Evolutionary conservation across 768 basidiomycete species (phyloP).

Genomic region (Termitomyces sp.): DNA sequence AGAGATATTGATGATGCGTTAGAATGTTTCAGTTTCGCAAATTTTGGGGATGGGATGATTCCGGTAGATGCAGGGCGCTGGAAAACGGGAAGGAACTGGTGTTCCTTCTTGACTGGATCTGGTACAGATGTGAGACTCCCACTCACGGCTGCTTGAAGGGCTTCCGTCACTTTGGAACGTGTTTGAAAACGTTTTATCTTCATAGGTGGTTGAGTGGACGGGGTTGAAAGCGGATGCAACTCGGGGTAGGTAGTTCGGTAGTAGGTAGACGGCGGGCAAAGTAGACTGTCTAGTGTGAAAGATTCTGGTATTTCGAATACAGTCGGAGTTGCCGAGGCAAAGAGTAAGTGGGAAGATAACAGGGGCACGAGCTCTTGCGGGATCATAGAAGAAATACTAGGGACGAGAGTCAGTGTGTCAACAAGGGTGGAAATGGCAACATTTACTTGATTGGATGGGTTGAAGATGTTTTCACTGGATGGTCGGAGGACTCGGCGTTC

Average conservation of each 20-base stretch:
- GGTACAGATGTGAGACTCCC: conserved; percentile 20
- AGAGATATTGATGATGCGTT: conserved; percentile 14
- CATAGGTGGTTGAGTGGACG: conserved; percentile 12
- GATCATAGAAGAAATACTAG: conserved; percentile 62
- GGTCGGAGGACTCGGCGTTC: background rate
- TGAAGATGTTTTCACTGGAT: conserved; percentile 62
- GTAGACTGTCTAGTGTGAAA: conserved; percentile 42
- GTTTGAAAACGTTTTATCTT: conserved; percentile 16
- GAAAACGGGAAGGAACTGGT: background rate
- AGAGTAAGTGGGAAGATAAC: conserved; percentile 43
- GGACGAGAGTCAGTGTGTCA: background rate
- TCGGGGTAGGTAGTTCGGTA: conserved; percentile 5
- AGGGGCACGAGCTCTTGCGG: conserved; percentile 54
- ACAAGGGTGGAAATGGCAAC: conserved; percentile 20
- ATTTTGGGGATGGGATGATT: conserved; percentile 3
- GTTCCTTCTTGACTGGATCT: background rate
- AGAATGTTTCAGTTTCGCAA: conserved; percentile 3
- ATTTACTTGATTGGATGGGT: conserved; percentile 83
- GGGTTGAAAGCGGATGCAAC: background rate
- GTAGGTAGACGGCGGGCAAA: conserved; percentile 18
- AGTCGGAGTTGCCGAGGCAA: conserved; percentile 33
- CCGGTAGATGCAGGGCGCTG: conserved; percentile 6
- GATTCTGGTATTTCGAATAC: conserved; percentile 42
- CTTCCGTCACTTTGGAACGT: conserved; percentile 25
- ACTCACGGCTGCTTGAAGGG: conserved; percentile 36